These are phyloP conservation scores for Sechiopsis laciniata DNA, from an alignment of 306 rosid species.

Conservation along the genomic window DNA sequence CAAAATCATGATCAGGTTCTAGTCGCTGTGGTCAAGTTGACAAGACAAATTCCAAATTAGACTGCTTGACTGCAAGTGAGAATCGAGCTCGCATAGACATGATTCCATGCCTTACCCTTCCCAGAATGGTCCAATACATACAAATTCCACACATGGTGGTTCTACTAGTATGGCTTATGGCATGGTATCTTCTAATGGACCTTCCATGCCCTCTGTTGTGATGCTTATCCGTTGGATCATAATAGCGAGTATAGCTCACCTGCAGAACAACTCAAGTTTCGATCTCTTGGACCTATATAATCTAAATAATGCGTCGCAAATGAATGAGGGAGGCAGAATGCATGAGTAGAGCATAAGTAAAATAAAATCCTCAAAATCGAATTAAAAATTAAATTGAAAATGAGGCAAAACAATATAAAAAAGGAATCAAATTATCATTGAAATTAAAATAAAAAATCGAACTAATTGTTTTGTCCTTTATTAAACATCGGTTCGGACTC, in stretches of 20 bases:
- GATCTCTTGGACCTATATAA: conserved; percentile 72
- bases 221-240: conserved; percentile 78
- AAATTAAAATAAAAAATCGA: no score
- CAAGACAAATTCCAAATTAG: conserved; percentile 53
- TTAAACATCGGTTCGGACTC: no score
- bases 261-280: conserved; percentile 80
- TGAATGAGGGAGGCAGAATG: conserved; percentile 50
- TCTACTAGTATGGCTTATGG: conserved; percentile 62
- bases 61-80: conserved; percentile 57
- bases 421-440: no score
- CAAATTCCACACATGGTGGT: conserved; percentile 47
- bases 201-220: conserved; percentile 64
- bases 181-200: conserved; percentile 70
- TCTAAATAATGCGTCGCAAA: conserved; percentile 50
- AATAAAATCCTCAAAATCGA: no score
- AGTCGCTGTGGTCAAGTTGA: conserved; percentile 69
- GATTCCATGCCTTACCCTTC: conserved; percentile 50
- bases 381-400: no score
- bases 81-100: conserved; percentile 69
- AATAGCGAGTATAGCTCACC: conserved; percentile 46
- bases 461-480: no score
- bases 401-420: no score
- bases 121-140: conserved; percentile 68
- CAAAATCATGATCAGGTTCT: conserved; percentile 53
- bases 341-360: conserved; percentile 38